Base-by-base conservation (phyloP, 2,329 filamentous ascomycete genomes). In the Hypoxylon sp. region DNA sequence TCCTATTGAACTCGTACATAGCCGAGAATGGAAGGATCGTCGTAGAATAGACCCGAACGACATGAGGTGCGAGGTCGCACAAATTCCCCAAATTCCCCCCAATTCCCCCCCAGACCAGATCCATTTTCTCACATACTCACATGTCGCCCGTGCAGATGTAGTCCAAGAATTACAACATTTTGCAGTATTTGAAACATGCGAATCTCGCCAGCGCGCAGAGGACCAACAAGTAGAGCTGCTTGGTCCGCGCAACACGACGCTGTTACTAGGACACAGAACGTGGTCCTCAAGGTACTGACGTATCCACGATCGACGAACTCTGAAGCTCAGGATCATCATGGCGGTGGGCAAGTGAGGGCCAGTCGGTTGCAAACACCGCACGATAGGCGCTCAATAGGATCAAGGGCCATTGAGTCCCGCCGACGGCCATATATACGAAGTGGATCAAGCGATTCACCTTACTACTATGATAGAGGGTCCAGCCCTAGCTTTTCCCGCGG, bases 201-300 rank as follows among this genome's bases (percentile, higher is more conserved):
- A 58, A 50, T 56, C 42, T 50, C n/a, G 44, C 39, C 54, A 50
- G 19, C 27, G 19, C 19, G 54, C 54, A 47, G 39, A 35, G 29
- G 46, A 37, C 52, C 52, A 55, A 37, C 35, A 55, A 35, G 35
- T 27, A 35, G 13, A 19, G 24, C 39, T 29, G 29, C 32, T 21
- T 27, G 51, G 35, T 81, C 75, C 2, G 86, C 81, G 71, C 88
- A 21, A 32, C 15, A 31, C 13, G 35, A 51, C 11, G 3, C 17
- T 10, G 88, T 0, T 85, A 85, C 72, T 88, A 85, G 48, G 46
- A 29, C 13, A 37, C 35, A 35, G 42, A 51, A 56, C 61, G 21
- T 53, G 42, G 55, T 37, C n/a, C 42, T 17, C 35, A 31, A 53
- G 42, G 32, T 53, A 62, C 52, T 55, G 56, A 53, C 53, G 57